Conservation (phyloP, 2,329 filamentous ascomycete genomes). For the Botrytis squamosa region DNA sequence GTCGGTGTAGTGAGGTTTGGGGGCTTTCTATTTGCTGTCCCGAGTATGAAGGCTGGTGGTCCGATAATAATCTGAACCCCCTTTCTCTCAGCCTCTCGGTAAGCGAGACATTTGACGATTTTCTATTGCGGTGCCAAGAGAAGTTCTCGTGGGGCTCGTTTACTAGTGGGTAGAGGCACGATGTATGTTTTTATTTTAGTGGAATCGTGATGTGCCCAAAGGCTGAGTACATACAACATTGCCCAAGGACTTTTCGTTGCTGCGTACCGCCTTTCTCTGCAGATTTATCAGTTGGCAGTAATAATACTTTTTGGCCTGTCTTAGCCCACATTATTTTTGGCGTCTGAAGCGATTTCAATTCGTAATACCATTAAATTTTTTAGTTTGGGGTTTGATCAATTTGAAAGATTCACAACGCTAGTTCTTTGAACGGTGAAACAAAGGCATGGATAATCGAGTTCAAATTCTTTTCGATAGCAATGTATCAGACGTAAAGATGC, state of each 20-base stretch:
- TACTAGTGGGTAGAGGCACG: background rate
- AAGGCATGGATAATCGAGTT: fast-evolving
- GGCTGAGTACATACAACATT: background rate
- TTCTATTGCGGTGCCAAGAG: background rate
- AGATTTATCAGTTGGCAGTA: background rate
- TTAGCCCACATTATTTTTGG: background rate
- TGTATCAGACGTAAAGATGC: fast-evolving
- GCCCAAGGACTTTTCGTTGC: background rate
- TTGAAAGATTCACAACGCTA: background rate
- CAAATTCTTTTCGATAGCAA: background rate
- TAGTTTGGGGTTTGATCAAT: background rate
- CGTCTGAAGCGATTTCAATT: fast-evolving
- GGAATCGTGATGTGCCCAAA: background rate
- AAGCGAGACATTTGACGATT: background rate
- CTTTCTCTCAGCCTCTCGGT: background rate
- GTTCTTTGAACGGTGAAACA: fast-evolving
- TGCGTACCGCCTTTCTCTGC: background rate
- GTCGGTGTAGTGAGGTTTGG: background rate
- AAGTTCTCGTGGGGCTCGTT: background rate
- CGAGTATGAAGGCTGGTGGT: background rate
- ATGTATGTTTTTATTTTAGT: background rate
- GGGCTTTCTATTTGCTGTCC: background rate
- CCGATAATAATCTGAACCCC: background rate
- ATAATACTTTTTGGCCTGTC: fast-evolving
- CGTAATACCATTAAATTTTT: fast-evolving